Evolutionary conservation across 2,329 filamentous ascomycete species (phyloP).

Genomic region (Ascocoryne sarcoides): DNA sequence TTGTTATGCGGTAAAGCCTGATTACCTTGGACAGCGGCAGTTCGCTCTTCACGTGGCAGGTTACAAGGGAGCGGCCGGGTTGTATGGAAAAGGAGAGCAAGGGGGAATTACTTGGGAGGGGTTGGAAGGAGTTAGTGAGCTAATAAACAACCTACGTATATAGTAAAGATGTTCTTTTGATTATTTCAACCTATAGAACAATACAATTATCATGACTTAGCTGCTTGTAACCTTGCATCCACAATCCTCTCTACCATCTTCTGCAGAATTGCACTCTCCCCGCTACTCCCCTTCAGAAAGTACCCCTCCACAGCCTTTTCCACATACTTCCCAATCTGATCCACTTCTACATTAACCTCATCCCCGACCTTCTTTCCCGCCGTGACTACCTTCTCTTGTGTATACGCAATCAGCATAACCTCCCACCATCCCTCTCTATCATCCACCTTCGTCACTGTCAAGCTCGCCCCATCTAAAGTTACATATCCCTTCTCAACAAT

Average conservation of each 20-base stretch:
- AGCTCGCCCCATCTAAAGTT: constrained; percentile 84
- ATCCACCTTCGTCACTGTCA: constrained; percentile 83
- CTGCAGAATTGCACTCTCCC: constrained; percentile 51
- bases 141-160: no score
- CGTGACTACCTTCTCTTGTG: constrained; percentile 74
- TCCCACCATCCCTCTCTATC: constrained; percentile 79
- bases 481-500: constrained; percentile 96
- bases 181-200: no score
- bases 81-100: no score
- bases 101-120: no score
- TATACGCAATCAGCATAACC: constrained; percentile 96
- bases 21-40: no score
- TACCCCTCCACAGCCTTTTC: constrained; percentile 85
- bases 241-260: constrained; percentile 69
- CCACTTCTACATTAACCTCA: constrained; percentile 31
- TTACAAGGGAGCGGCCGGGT: no score
- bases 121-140: no score
- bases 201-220: no score
- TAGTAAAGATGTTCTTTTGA: no score
- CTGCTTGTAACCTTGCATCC: constrained; percentile 56
- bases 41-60: no score
- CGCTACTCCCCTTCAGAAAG: constrained; percentile 49
- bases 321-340: constrained; percentile 63
- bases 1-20: no score
- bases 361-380: constrained; percentile 30